phyloP scores from a whole-genome alignment of 108 stramenopile genomes.

The Cyclotella baltica region DNA sequence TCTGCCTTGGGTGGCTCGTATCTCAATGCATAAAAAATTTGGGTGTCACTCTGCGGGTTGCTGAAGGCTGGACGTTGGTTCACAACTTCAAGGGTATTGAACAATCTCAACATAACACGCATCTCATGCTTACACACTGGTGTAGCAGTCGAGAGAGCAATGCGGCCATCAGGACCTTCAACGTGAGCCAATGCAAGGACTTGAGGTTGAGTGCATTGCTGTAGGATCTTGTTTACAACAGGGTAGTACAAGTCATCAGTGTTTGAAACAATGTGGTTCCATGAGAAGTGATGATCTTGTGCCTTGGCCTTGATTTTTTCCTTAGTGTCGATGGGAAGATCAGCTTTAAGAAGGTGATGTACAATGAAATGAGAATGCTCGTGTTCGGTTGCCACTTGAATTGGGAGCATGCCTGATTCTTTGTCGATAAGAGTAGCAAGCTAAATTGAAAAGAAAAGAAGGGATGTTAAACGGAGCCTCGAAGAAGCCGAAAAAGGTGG shows the following conservation, averaged over 20 bases:
- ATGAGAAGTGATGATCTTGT: slow-evolving; percentile 82
- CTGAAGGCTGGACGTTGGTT: slow-evolving; percentile 75
- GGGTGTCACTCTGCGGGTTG: slow-evolving; percentile 79
- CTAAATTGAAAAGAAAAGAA: neutral
- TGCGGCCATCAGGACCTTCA: slow-evolving; percentile 79
- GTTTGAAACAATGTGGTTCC: slow-evolving; percentile 88
- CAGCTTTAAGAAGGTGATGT: slow-evolving; percentile 80
- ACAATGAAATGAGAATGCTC: slow-evolving; percentile 88
- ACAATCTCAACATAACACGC: slow-evolving; percentile 86
- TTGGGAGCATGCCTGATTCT: slow-evolving; percentile 84
- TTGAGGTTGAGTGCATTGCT: slow-evolving; percentile 87
- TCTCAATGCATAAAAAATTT: slow-evolving; percentile 87
- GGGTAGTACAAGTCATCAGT: slow-evolving; percentile 83
- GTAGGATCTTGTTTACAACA: slow-evolving; percentile 85
- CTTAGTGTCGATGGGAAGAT: slow-evolving; percentile 84
- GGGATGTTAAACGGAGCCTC: no score
- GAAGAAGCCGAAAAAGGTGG: no score
- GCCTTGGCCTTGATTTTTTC: slow-evolving; percentile 86
- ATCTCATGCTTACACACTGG: slow-evolving; percentile 91
- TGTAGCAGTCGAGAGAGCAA: slow-evolving; percentile 80
- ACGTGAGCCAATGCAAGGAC: slow-evolving; percentile 84
- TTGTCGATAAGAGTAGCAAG: slow-evolving; percentile 75
- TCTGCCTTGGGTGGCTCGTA: slow-evolving; percentile 73
- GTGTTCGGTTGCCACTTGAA: slow-evolving; percentile 76
- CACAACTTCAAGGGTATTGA: slow-evolving; percentile 81